Base-by-base conservation (phyloP, 2,329 filamentous ascomycete species). In the Parascedosporium putredinis region DNA sequence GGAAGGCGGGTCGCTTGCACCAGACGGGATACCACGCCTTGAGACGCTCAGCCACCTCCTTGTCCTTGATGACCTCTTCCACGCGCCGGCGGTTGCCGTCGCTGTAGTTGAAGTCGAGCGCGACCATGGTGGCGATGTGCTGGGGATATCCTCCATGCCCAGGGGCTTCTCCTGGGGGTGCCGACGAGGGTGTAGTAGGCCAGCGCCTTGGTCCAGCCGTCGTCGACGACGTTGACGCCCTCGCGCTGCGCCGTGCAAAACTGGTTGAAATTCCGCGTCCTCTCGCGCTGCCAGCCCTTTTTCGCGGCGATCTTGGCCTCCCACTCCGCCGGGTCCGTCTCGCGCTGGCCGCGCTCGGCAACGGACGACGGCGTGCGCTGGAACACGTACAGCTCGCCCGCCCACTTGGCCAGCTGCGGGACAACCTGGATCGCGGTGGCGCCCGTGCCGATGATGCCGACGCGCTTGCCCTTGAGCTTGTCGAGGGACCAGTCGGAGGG, bases 1-100 rank as follows among this genome's bases (percentile, higher is more conserved):
- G 76, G 60, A 83, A 83, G 29, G 67, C 72, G 0, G 80, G 79
- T 0, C 81, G 71, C 60, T 84, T 84, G 65, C 80, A 84, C 71
- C 74, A 81, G 0, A 63, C 62, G 1, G 75, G 70, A 56, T 83
- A 84, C 75, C 76, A 81, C 0, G 77, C 65, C 58, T 79, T 77
- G 4, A 83, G 66, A 5, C 62, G 67, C 25, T 70, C 67, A 0
- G 79, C 79, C 0, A 69, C 76, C 1, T 58, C 60, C 4, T 61
- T 60, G 55, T 83, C 70, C 31, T 70, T 60, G 6, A 84, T 76
- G 14, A 73, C 60, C 0, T 64, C 56, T n/a, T 73, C 68, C 4
- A 71, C 64, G 3, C 74, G 69, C 3, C 60, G 61, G 2, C 76
- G 71, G 9, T 74, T 59, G 2, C 58, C 53, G 16, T 78, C 68